phyloP scores from a whole-genome alignment of 2,329 filamentous ascomycete genomes.

The Trichoderma sp. region DNA sequence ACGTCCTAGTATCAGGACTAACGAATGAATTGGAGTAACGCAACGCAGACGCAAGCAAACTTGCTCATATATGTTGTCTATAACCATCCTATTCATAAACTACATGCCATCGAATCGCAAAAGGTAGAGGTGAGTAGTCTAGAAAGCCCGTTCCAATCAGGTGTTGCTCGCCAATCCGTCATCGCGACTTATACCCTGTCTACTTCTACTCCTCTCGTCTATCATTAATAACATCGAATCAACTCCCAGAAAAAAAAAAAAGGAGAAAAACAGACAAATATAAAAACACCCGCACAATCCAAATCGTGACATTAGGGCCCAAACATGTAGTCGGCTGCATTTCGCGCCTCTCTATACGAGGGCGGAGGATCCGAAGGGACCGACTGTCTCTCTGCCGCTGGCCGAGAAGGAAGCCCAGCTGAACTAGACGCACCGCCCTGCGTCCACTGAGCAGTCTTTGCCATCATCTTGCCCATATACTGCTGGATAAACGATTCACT shows the following conservation, averaged over 20 bases:
- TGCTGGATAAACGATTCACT: conserved; percentile 76
- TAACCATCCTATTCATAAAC: neutral
- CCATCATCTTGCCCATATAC: conserved; percentile 72
- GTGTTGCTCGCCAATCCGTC: neutral
- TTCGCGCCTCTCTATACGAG: conserved; percentile 27
- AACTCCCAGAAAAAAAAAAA: neutral
- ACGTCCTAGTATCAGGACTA: neutral
- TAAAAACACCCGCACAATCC: conserved; percentile 16
- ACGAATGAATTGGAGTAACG: neutral
- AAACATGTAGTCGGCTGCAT: conserved; percentile 25
- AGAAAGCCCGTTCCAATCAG: neutral
- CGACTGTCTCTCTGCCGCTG: conserved; percentile 20
- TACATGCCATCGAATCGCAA: neutral
- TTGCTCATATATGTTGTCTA: neutral
- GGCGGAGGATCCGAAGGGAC: conserved; percentile 30
- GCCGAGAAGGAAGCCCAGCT: conserved; percentile 16
- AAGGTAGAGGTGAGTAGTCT: neutral
- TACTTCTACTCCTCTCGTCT: neutral
- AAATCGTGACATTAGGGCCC: conserved; percentile 18
- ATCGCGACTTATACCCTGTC: neutral
- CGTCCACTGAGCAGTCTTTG: conserved; percentile 49
- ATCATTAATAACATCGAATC: neutral
- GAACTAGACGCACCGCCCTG: neutral
- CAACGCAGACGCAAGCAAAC: neutral
- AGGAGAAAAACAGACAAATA: neutral